These are phyloP conservation scores for Globisporangium mamillatum DNA, from an alignment of 352 stramenopile genomes.

Conservation along the genomic window DNA sequence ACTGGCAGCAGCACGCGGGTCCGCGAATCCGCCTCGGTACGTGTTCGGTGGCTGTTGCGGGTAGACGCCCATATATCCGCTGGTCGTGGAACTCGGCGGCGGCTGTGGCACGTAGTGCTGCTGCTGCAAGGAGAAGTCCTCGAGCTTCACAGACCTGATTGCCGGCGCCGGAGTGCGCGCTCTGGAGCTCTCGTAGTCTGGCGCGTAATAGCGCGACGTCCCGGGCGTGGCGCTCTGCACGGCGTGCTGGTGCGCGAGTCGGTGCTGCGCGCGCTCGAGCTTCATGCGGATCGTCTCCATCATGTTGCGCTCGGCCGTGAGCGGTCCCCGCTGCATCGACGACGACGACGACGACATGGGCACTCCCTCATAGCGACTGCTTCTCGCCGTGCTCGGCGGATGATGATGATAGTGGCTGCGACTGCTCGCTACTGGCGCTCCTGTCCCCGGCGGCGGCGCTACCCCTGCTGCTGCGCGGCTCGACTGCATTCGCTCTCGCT, in stretches of 20 bases:
- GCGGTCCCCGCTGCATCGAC: not conserved
- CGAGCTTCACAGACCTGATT: constrained; percentile 38
- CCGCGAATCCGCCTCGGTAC: not conserved
- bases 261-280: constrained; percentile 56
- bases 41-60: constrained; percentile 10
- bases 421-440: constrained; percentile 26
- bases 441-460: not conserved
- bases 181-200: constrained; percentile 23
- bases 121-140: constrained; percentile 27
- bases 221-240: constrained; percentile 19
- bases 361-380: not conserved
- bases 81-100: constrained; percentile 16
- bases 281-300: constrained; percentile 74
- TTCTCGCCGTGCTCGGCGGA: not conserved
- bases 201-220: constrained; percentile 35
- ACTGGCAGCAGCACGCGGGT: constrained; percentile 6
- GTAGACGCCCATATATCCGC: constrained; percentile 24
- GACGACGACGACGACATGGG: not conserved
- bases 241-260: constrained; percentile 36
- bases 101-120: constrained; percentile 10
- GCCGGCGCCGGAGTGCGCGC: constrained; percentile 17
- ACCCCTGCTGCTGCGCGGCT: not conserved
- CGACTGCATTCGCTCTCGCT: not conserved
- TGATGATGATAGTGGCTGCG: constrained; percentile 20
- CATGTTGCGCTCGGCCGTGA: constrained; percentile 59